Base-by-base conservation (phyloP, 2,329 filamentous ascomycete genomes). In the Coniochaeta sp. region DNA sequence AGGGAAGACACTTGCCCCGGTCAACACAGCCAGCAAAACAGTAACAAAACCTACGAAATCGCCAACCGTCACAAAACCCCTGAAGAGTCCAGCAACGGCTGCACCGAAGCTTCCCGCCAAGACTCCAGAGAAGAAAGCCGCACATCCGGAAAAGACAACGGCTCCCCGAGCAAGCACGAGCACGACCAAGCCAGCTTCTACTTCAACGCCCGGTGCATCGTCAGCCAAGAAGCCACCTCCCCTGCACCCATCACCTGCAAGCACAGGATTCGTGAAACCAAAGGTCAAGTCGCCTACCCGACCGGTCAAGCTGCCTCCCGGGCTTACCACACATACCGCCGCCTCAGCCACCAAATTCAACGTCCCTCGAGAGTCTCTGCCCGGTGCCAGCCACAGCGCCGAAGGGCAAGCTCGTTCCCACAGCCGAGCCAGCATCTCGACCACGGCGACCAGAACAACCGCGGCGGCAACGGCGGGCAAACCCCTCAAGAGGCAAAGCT, bases 271-370 rank as follows among this genome's bases (percentile, higher is more conserved):
- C 62, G 74, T 78, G 31, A 87, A 86, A 68, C 82, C 84, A 9
- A 87, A 85, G 69, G 74, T 80, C 44, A 87, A 85, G 71, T 90
- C 89, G 12, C 87, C 87, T 1, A 91, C 89, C 1, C 83, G 85
- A 60, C 88, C 88, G 11, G 77, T 86, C 58, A 84, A 83, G 60
- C 76, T 91, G 1, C 86, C 89, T 9, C 77, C 88, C 11, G 86
- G 87, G 61, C 76, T 91, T 33, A 88, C 81, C 26, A 86, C 87
- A 6, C 88, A 87, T 34, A 92, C 89, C 3, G 83, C 88, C 26
- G 81, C 89, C 0, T 91, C 85, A 1, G 83, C 82, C 17, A 87
- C 85, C 16, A 90, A 87, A 72, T 77, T 81, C 57, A 68, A 69
- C 22, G 65, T 67, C 12, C 64, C 70, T 2, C 70, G 74, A 47